Evolutionary conservation across 2,329 filamentous ascomycete species (phyloP).

Genomic region (Pestalotiopsis sp.): DNA sequence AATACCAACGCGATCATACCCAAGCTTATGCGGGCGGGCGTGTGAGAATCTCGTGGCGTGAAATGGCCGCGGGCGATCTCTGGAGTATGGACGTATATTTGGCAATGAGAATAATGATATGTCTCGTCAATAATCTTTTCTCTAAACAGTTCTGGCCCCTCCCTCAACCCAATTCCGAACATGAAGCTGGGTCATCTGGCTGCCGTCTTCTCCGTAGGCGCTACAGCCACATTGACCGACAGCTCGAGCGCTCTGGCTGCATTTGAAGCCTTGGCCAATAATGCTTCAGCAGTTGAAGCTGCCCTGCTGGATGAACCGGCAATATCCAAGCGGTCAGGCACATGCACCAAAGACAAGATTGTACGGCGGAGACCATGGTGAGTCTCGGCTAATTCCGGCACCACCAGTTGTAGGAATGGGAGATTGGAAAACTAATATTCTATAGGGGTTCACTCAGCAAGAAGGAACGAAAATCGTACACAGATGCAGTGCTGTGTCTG

Average conservation of each 20-base stretch:
- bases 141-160: not conserved
- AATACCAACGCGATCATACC: not conserved
- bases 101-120: not conserved
- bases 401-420: not conserved
- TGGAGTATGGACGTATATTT: not conserved
- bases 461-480: constrained; percentile 19
- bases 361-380: not conserved
- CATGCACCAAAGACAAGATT: constrained; percentile 1
- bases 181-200: not conserved
- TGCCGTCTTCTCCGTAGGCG: not conserved
- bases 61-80: not conserved
- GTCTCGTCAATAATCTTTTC: not conserved
- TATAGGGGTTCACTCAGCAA: constrained; percentile 19
- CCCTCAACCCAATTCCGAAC: not conserved
- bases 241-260: not conserved
- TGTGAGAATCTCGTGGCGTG: not conserved
- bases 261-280: not conserved
- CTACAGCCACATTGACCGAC: not conserved
- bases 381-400: too few species aligned
- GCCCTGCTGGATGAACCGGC: not conserved
- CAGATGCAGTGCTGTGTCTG: constrained; percentile 22
- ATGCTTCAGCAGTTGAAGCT: not conserved
- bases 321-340: not conserved
- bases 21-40: not conserved
- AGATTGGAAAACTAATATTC: not conserved